Conservation (phyloP, 305 asterid species). For the Solanum hybrid region DNA sequence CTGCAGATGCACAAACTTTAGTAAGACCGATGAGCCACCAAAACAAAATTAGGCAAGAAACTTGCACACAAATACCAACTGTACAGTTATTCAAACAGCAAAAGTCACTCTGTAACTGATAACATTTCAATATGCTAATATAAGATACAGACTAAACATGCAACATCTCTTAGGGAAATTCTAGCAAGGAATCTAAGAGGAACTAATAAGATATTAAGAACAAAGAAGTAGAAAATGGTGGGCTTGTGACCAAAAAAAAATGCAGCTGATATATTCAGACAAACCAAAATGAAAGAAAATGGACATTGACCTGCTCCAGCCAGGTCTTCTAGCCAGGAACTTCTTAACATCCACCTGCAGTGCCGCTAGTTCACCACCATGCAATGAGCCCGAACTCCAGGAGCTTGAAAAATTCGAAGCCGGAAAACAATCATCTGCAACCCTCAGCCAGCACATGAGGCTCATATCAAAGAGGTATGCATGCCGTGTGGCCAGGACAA, state of each 20-base stretch:
- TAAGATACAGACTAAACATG: neutral
- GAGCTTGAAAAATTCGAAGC: conserved; percentile 89
- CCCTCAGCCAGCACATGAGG: conserved; percentile 94
- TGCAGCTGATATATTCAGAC: neutral
- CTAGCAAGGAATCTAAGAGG: neutral
- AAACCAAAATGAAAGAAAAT: neutral
- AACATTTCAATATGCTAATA: neutral
- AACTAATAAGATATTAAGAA: neutral
- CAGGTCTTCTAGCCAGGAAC: conserved; percentile 84
- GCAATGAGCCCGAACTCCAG: conserved; percentile 69
- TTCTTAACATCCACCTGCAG: conserved; percentile 90
- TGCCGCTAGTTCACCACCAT: conserved; percentile 83
- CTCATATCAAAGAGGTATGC: conserved; percentile 73
- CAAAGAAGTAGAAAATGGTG: neutral
- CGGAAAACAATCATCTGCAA: conserved; percentile 87
- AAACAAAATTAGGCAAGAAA: neutral
- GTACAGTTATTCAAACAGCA: neutral
- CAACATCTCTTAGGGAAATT: neutral
- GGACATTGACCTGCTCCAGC: conserved; percentile 81
- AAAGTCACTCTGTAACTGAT: neutral
- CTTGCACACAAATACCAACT: neutral
- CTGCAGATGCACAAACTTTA: conserved; percentile 32
- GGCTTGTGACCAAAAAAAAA: neutral
- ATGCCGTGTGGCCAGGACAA: conserved; percentile 86
- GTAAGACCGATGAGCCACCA: neutral